phyloP scores from a whole-genome alignment of 2,329 filamentous ascomycete species.

The Microdochium trichocladiopsis region DNA sequence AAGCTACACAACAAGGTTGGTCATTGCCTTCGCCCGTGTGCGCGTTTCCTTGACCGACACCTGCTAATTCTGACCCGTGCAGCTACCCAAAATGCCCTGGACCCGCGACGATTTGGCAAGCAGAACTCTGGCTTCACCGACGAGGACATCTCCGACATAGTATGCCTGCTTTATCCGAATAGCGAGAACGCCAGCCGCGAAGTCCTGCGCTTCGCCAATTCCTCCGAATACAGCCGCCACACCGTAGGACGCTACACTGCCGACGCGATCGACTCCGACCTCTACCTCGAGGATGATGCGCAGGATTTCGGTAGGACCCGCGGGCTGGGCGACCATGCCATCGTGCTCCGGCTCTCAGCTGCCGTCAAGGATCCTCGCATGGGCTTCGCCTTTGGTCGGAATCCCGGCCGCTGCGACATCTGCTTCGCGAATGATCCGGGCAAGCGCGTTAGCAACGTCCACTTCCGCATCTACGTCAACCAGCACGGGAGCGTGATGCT shows the following conservation, averaged over 20 bases:
- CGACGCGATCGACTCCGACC: slow-evolving; percentile 43
- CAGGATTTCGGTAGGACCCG: slow-evolving; percentile 43
- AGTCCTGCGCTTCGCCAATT: slow-evolving; percentile 44
- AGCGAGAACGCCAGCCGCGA: slow-evolving; percentile 66
- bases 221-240: slow-evolving; percentile 35
- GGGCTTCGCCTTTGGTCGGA: slow-evolving; percentile 86
- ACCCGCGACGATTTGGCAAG: slow-evolving; percentile 71
- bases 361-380: slow-evolving; percentile 56
- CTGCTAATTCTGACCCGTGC: slow-evolving; percentile 1
- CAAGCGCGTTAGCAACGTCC: slow-evolving; percentile 82
- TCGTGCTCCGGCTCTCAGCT: slow-evolving; percentile 76
- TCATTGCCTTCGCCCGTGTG: too few relatives aligned
- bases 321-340: slow-evolving; percentile 53
- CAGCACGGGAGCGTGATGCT: slow-evolving; percentile 83
- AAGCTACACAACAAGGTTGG: slow-evolving; percentile 23
- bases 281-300: slow-evolving; percentile 42
- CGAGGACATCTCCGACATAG: slow-evolving; percentile 78
- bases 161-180: slow-evolving; percentile 79
- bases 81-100: slow-evolving; percentile 75
- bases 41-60: not conserved
- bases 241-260: slow-evolving; percentile 41
- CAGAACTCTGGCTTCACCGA: slow-evolving; percentile 79
- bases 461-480: slow-evolving; percentile 92
- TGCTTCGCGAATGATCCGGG: slow-evolving; percentile 58
- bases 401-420: slow-evolving; percentile 63